phyloP scores from a whole-genome alignment of 78 protist species.

The Dictyostelium discoideum region DNA sequence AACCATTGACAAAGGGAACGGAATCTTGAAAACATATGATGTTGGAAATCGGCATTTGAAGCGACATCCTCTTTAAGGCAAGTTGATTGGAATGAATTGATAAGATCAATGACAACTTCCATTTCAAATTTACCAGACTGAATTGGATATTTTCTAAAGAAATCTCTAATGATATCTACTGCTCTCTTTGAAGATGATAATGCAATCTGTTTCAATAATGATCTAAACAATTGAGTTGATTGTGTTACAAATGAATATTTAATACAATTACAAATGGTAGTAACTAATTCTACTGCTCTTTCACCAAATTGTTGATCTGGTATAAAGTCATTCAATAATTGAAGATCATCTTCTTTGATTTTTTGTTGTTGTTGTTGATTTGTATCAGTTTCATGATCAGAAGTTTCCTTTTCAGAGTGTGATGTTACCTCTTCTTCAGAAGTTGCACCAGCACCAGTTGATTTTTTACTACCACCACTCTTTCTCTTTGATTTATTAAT shows the following conservation, averaged over 20 bases:
- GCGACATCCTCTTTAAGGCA: background rate
- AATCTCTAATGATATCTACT: background rate
- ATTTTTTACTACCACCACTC: background rate
- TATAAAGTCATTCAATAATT: background rate
- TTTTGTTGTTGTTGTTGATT: background rate
- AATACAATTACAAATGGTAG: background rate
- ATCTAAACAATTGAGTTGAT: background rate
- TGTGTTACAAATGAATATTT: background rate
- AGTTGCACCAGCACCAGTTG: background rate
- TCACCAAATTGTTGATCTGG: background rate
- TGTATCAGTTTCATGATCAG: background rate
- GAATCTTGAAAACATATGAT: constrained; percentile 20
- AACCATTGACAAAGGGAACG: background rate
- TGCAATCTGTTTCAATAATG: constrained; percentile 1
- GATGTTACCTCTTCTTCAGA: background rate
- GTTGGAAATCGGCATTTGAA: background rate
- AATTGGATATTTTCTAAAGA: background rate
- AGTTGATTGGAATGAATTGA: background rate
- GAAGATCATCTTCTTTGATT: background rate
- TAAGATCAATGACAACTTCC: background rate
- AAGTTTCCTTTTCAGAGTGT: background rate
- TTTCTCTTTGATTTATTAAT: constrained; percentile 9
- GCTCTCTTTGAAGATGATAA: background rate
- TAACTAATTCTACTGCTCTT: background rate
- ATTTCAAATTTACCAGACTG: background rate